Base-by-base conservation (phyloP, 2,329 filamentous ascomycete genomes). In the Aphanocladium album region DNA sequence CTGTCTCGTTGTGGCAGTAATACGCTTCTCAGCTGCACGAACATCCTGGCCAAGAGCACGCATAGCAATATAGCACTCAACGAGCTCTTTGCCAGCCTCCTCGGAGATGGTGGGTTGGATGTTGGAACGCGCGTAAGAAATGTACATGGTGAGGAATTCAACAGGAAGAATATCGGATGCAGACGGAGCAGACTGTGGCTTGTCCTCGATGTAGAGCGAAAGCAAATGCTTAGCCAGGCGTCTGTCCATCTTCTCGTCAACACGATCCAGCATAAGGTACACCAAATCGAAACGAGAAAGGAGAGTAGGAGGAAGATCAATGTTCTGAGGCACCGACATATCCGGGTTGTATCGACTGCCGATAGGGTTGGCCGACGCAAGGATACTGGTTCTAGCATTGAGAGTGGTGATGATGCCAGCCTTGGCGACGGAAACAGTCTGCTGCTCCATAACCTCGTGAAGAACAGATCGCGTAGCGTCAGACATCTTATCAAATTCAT, bases 311-410 rank as follows among this genome's bases (percentile, higher is more conserved):
- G 95, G 95, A 9, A 99, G 85, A 70, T 99, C 95, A 68, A 99
- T 99, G 74, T 99, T 99, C 70, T 98, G 93, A 3, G 95, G 95
- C 16, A 99, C 95, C 0, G 95, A 93, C 25, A 99, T 79, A 69
- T 96, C 93, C 2, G 91, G 90, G 74, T 99, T 98, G 79, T 99
- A 99, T 72, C 96, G 93, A 77, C 91, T 96, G 68, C 95, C 95
- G 66, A 99, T 98, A 1, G 95, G 95, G 72, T 99, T 99, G 74
- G 95, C 95, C 12, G 93, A 98, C 17, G 95, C 95, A 33, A 99
- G 85, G 70, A 99, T 97, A 65, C 90, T 96, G 1, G 95, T 98
- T 70, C 95, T 84, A 27, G 95, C 95, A 71, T 99, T 99, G 63
- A 99, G 80, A 0, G 95, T 99, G 1, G 95, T 99, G 65, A 93